These are phyloP conservation scores for Paracoccidioides brasiliensis DNA, from an alignment of 2,329 filamentous ascomycete species.

Conservation along the genomic window DNA sequence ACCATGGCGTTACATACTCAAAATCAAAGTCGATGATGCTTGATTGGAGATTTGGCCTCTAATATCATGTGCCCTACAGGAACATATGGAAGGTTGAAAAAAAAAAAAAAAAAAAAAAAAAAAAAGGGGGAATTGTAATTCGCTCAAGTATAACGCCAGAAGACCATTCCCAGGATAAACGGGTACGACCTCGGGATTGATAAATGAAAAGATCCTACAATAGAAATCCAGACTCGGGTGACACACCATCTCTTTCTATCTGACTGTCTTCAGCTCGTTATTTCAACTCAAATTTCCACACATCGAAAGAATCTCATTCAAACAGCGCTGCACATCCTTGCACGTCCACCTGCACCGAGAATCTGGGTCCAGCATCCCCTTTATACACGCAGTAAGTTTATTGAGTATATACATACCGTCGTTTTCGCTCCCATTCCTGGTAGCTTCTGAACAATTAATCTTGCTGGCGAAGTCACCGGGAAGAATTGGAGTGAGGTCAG, in stretches of 20 bases:
- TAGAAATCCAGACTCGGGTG: background rate
- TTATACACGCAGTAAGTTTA: slow-evolving; percentile 20
- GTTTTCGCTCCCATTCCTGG: slow-evolving; percentile 14
- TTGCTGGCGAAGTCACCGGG: slow-evolving; percentile 28
- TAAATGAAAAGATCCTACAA: background rate
- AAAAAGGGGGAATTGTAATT: too few species aligned
- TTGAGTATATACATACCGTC: slow-evolving; percentile 23
- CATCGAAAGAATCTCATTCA: slow-evolving; percentile 20
- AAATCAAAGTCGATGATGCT: background rate
- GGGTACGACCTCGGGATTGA: background rate
- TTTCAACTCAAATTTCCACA: slow-evolving; percentile 1
- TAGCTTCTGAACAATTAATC: slow-evolving; percentile 20
- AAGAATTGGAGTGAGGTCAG: slow-evolving; percentile 13
- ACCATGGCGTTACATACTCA: too few species aligned
- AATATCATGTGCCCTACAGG: too few species aligned
- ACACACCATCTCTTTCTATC: background rate
- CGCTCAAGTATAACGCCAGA: background rate
- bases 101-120: background rate
- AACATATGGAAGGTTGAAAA: background rate
- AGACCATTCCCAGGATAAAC: background rate
- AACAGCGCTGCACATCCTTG: slow-evolving; percentile 21
- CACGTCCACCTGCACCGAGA: slow-evolving; percentile 27
- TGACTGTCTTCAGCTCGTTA: background rate
- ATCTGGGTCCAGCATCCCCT: slow-evolving; percentile 29
- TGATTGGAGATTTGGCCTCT: background rate